phyloP scores from a whole-genome alignment of 495 filamentous ascomycete genomes.

The Penicillium coffeae region DNA sequence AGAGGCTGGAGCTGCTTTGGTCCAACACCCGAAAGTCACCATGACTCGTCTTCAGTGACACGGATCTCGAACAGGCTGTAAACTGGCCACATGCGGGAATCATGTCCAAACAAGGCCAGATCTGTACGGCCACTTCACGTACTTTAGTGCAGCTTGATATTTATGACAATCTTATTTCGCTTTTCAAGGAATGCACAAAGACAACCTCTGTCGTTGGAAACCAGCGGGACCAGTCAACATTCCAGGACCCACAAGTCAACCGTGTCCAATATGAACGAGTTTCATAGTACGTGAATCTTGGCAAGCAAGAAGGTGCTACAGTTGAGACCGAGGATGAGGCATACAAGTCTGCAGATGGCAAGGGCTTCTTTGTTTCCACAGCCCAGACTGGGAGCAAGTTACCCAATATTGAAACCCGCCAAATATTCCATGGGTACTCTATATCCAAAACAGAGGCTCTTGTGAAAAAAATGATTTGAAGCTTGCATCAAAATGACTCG shows the following conservation, averaged over 20 bases:
- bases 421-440: too few relatives aligned
- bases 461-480: too few relatives aligned
- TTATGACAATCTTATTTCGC: slow-evolving; percentile 80
- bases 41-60: slow-evolving; percentile 81
- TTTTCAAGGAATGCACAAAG: slow-evolving; percentile 73
- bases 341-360: slow-evolving; percentile 45
- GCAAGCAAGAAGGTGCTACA: slow-evolving; percentile 63
- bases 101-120: slow-evolving; percentile 81
- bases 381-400: too few relatives aligned
- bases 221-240: slow-evolving; percentile 74
- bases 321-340: slow-evolving; percentile 70
- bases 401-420: too few relatives aligned
- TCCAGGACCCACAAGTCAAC: slow-evolving; percentile 95
- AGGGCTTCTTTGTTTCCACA: slow-evolving; percentile 53
- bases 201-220: slow-evolving; percentile 80
- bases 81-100: slow-evolving; percentile 83
- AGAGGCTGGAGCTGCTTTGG: too few relatives aligned
- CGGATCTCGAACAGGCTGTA: slow-evolving; percentile 84
- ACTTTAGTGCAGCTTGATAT: slow-evolving; percentile 85
- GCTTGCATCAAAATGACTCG: too few relatives aligned
- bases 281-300: slow-evolving; percentile 85
- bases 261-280: slow-evolving; percentile 86
- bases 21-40: slow-evolving; percentile 92
- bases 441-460: too few relatives aligned
- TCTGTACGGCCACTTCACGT: slow-evolving; percentile 89